Percentiles rank a stretch among this genome's conserved stretches.
These are phyloP conservation scores for Tubosaeta sp. DNA, from an alignment of 768 basidiomycete genomes.

Conservation along the genomic window DNA sequence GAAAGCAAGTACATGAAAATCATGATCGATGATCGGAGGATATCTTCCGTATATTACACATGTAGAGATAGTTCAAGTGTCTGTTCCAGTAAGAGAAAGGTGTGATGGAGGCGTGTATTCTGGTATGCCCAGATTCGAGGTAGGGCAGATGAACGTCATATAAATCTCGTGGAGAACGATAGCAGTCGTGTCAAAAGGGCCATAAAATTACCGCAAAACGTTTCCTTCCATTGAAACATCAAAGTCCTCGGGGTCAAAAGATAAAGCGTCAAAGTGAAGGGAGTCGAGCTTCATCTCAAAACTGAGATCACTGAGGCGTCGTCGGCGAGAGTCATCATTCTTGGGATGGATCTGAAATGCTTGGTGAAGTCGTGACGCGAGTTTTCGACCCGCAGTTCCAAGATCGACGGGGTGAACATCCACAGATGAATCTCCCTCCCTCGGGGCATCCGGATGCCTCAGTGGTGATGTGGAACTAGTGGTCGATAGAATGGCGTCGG, in stretches of 20 bases:
- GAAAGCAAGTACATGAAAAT: conserved; percentile 12
- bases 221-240: conserved; percentile 21
- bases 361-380: conserved; percentile 3
- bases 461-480: conserved; percentile 14
- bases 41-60: conserved; percentile 6
- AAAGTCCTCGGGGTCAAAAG: conserved; percentile 62
- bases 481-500: conserved; percentile 2
- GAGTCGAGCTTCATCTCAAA: conserved; percentile 70
- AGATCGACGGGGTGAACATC: conserved; percentile 17
- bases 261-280: conserved; percentile 66
- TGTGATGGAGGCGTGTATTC: not conserved
- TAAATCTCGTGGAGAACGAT: conserved; percentile 1
- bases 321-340: not conserved
- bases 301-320: conserved; percentile 37
- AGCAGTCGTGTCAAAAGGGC: not conserved
- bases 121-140: not conserved
- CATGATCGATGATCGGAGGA: conserved; percentile 5
- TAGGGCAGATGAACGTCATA: conserved; percentile 6
- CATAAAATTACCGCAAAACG: conserved; percentile 11
- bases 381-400: conserved; percentile 17
- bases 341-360: not conserved
- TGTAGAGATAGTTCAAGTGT: not conserved
- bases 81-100: conserved; percentile 1
- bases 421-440: conserved; percentile 14
- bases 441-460: conserved; percentile 14